Conservation (phyloP, 495 filamentous ascomycete genomes). For the Glonium stellatum region DNA sequence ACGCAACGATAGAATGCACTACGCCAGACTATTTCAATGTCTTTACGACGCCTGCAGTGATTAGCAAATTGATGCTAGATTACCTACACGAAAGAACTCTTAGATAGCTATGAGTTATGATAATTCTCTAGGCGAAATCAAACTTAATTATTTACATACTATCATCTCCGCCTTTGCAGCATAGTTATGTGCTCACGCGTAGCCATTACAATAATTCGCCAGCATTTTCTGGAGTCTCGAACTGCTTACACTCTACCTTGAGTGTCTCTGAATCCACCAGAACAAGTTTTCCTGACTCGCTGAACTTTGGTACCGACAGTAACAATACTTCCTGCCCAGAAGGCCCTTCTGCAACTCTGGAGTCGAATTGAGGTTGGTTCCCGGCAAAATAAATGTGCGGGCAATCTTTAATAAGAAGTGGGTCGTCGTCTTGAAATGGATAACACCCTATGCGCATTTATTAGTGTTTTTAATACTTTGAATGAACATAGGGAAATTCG, state of each 20-base stretch:
- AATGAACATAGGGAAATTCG: not conserved
- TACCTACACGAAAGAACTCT: too few species aligned
- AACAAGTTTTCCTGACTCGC: constrained; percentile 72
- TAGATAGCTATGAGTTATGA: too few species aligned
- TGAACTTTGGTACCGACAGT: constrained; percentile 73
- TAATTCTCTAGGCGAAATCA: too few species aligned
- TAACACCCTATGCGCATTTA: constrained; percentile 64
- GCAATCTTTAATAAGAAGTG: constrained; percentile 73
- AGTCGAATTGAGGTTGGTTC: constrained; percentile 78
- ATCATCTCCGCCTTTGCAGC: too few species aligned
- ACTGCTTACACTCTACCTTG: constrained; percentile 62
- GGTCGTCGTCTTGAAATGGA: constrained; percentile 86
- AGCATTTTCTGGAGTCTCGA: constrained; percentile 39
- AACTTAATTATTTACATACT: too few species aligned
- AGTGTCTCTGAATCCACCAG: constrained; percentile 81
- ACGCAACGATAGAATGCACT: too few species aligned
- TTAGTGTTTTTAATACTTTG: not conserved
- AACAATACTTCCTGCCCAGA: constrained; percentile 64
- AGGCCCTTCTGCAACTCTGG: constrained; percentile 58
- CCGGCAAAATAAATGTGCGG: constrained; percentile 90
- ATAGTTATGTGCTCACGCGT: too few species aligned
- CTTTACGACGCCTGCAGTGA: too few species aligned
- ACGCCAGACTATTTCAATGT: too few species aligned
- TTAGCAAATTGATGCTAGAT: too few species aligned
- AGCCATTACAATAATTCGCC: not conserved